Evolutionary conservation across 306 rosid genomes (phyloP).

Genomic region (Gastrolobium villosum): DNA sequence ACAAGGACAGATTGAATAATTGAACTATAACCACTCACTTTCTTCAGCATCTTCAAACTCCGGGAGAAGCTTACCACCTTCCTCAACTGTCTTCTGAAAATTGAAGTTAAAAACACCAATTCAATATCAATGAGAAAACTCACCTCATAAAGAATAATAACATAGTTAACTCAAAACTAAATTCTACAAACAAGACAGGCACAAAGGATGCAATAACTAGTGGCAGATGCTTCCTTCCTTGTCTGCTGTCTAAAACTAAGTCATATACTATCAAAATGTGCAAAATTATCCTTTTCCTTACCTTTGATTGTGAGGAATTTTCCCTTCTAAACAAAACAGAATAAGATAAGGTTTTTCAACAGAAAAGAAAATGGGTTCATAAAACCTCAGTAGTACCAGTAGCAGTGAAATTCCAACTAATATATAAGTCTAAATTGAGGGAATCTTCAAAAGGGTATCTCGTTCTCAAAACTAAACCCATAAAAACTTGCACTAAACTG

Average conservation of each 20-base stretch:
- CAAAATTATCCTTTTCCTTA: background rate
- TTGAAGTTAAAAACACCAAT: constrained; percentile 37
- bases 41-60: constrained; percentile 90
- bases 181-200: constrained; percentile 17
- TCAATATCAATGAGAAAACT: constrained; percentile 34
- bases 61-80: constrained; percentile 74
- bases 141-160: constrained; percentile 26
- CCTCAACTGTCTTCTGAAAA: constrained; percentile 61
- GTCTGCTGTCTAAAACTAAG: background rate
- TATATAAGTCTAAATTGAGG: background rate
- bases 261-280: background rate
- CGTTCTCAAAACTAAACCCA: constrained; percentile 3
- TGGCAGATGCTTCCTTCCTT: background rate
- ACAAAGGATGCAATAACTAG: constrained; percentile 19
- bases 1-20: constrained; percentile 33
- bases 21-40: constrained; percentile 57
- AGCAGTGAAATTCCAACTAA: background rate
- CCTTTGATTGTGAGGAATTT: background rate
- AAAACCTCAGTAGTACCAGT: background rate
- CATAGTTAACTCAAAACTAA: background rate
- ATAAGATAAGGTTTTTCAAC: constrained; percentile 17
- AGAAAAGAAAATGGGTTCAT: constrained; percentile 10
- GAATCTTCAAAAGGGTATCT: constrained; percentile 37
- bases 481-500: background rate
- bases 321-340: constrained; percentile 17